Percentiles rank a stretch among this genome's conserved stretches.
Conservation (phyloP, 2,329 filamentous ascomycete species). For the Fusarium bactridioides region DNA sequence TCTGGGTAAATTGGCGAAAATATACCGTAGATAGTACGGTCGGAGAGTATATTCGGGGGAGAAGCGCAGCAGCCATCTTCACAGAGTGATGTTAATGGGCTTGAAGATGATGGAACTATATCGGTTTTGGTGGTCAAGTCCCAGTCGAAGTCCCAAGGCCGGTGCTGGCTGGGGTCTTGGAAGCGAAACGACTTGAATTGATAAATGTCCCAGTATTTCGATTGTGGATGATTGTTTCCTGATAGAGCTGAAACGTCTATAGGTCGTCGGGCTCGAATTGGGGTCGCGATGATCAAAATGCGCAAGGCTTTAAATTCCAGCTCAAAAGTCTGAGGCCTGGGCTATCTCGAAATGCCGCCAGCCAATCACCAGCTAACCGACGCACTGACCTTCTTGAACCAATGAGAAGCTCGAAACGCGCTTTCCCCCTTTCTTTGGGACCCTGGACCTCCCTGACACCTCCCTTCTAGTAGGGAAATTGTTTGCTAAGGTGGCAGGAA, state of each 20-base stretch:
- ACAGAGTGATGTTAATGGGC: constrained; percentile 10
- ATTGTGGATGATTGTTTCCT: constrained; percentile 8
- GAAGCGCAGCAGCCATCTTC: constrained; percentile 62
- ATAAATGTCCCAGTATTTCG: background rate
- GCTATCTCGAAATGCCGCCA: constrained; percentile 38
- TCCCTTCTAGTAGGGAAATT: constrained; percentile 56
- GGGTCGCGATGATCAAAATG: constrained; percentile 34
- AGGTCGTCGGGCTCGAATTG: constrained; percentile 22
- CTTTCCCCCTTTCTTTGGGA: constrained; percentile 54
- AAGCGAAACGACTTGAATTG: background rate
- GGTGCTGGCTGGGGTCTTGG: background rate
- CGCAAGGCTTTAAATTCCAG: constrained; percentile 36
- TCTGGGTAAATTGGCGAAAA: constrained; percentile 55
- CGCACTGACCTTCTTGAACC: constrained; percentile 42
- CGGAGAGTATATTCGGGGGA: constrained; percentile 61
- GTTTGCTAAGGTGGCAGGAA: constrained; percentile 54
- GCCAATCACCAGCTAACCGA: constrained; percentile 45
- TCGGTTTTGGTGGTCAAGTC: constrained; percentile 11
- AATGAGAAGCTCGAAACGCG: constrained; percentile 45
- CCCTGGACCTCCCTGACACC: constrained; percentile 47
- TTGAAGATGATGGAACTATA: constrained; percentile 12
- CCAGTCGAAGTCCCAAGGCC: background rate
- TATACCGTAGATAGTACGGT: constrained; percentile 53
- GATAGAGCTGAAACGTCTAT: constrained; percentile 10
- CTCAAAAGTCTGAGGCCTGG: constrained; percentile 46